Base-by-base conservation (phyloP, 192 early-diverging fungal species). In the Gigaspora rosea region DNA sequence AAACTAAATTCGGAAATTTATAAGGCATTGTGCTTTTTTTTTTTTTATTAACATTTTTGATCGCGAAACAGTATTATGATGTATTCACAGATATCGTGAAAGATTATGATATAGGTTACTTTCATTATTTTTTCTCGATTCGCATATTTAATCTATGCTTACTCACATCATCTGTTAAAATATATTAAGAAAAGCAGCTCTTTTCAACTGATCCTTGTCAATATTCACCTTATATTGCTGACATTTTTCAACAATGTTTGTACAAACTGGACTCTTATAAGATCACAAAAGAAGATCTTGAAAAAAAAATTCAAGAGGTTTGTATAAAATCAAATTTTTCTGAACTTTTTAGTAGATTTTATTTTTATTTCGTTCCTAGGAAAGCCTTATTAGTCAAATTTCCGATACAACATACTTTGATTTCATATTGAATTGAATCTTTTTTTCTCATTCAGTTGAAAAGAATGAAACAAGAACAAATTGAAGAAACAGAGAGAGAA, bases 191-290 rank as follows among this genome's bases (percentile, higher is more conserved):
- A 15, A 22, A 48, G 66, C 66, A 13, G 41, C 3, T 6, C 41
- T 10, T 68, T 68, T 68, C 66, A 2, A 68, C 33, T 49, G 41
- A n/a, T n/a, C 32, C 46, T 36, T 48, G 16, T 68, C 66, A 68
- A 68, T 49, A 32, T 48, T 8, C n/a, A 36, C 36, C 18, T 3
- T n/a, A 68, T 41, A 41, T 68, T 10, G 16, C 66, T 11, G 35
- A 11, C 20, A 41, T 68, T 68, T 68, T 68, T 22, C 35, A 68
- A 2, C 46, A 68, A 68, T 68, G 66, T 47, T 49, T 68, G 8
- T 68, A 68, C 36, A 27, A 68, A 15, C 10, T 68, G 18, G 66
- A 68, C 16, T 35, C n/a, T 49, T 68, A 68, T 68, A 68, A 49
- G 3, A 48, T 18, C 20, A 20, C 41, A 36, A 68, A 68, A 49